Evolutionary conservation across 2,329 filamentous ascomycete genomes (phyloP).

Genomic region (Pseudogymnoascus sp.): DNA sequence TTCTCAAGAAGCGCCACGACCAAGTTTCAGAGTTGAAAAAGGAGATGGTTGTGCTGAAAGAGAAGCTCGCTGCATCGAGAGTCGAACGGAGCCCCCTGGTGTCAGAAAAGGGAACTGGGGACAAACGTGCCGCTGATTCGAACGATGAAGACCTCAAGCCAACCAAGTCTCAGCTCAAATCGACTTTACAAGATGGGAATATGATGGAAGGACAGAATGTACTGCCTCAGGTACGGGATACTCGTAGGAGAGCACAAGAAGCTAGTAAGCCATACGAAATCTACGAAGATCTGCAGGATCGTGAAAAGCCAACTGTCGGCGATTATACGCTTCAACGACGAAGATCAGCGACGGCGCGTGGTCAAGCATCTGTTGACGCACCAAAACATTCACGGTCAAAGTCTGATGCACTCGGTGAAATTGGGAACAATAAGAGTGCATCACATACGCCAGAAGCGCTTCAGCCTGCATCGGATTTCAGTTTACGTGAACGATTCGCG

Average conservation of each 20-base stretch:
- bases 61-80: neutral
- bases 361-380: neutral
- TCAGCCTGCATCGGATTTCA: neutral
- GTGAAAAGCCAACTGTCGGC: neutral
- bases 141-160: neutral
- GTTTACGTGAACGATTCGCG: conserved; percentile 1
- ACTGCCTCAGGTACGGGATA: neutral
- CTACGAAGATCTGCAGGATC: conserved; percentile 4
- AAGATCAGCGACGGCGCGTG: neutral
- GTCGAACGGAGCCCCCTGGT: neutral
- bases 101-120: neutral
- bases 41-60: conserved; percentile 40
- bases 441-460: neutral
- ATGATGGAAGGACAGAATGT: neutral
- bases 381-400: neutral
- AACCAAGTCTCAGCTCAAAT: neutral
- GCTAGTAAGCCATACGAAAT: neutral
- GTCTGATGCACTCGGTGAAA: conserved; percentile 2
- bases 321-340: neutral
- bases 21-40: conserved; percentile 49
- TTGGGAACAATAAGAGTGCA: neutral
- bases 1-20: conserved; percentile 47
- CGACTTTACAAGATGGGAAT: neutral
- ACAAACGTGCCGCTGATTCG: neutral
- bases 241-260: neutral